phyloP scores from a whole-genome alignment of 441 rosid genomes.

The Erysimum cheiri region DNA sequence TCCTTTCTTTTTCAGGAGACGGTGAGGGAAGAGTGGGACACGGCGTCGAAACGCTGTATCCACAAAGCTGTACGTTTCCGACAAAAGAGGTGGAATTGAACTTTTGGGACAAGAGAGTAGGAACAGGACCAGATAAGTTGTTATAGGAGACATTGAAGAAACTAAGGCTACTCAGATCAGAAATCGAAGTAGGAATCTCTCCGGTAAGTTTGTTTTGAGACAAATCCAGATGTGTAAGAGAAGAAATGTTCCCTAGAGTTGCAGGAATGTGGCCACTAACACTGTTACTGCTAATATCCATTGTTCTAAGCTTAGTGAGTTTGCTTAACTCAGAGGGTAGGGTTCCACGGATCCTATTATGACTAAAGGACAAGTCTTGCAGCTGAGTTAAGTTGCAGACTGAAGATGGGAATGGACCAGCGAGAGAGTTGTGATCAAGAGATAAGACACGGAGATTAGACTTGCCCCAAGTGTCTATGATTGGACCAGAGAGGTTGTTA shows the following conservation, averaged over 20 bases:
- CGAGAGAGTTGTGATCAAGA: slow-evolving; percentile 55
- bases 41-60: slow-evolving; percentile 56
- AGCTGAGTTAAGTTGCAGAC: slow-evolving; percentile 56
- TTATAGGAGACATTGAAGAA: slow-evolving; percentile 80
- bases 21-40: slow-evolving; percentile 57
- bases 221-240: slow-evolving; percentile 60
- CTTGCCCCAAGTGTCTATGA: slow-evolving; percentile 61
- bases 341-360: slow-evolving; percentile 54
- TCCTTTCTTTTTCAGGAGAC: slow-evolving; percentile 33
- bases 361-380: slow-evolving; percentile 52
- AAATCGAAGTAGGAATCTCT: slow-evolving; percentile 68
- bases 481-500: slow-evolving; percentile 74
- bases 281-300: slow-evolving; percentile 59
- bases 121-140: slow-evolving; percentile 81
- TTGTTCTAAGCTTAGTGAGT: slow-evolving; percentile 57
- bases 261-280: slow-evolving; percentile 63
- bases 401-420: slow-evolving; percentile 60
- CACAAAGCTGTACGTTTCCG: slow-evolving; percentile 82
- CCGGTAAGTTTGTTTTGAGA: slow-evolving; percentile 64
- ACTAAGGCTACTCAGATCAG: slow-evolving; percentile 54
- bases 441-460: slow-evolving; percentile 49
- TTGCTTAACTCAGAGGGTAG: slow-evolving; percentile 54
- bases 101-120: slow-evolving; percentile 57
- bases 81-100: slow-evolving; percentile 77
- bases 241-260: slow-evolving; percentile 58